Percentiles rank a stretch among this genome's conserved stretches.
Conservation (phyloP, 345 rosid genomes). For the Luvunga scandens region DNA sequence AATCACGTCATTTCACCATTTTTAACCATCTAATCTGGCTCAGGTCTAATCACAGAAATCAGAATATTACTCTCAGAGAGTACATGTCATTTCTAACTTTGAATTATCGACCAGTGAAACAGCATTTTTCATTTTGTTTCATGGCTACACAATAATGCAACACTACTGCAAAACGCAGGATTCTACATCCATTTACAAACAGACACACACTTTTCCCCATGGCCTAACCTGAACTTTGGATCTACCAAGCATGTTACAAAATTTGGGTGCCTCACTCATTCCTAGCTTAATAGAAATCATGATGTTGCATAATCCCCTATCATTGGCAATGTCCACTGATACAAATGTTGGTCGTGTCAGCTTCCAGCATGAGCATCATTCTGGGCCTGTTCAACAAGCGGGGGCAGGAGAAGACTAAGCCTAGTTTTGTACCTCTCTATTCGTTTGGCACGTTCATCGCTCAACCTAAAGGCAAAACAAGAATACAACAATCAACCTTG, state of each 20-base stretch:
- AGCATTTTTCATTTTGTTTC: not conserved
- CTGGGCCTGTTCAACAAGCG: conserved; percentile 51
- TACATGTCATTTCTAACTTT: not conserved
- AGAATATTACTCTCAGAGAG: not conserved
- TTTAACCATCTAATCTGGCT: not conserved
- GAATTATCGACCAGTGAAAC: not conserved
- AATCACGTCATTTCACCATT: too few species aligned
- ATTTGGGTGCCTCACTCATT: not conserved
- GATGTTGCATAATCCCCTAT: not conserved
- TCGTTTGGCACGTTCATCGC: conserved; percentile 63
- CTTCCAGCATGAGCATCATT: conserved; percentile 38
- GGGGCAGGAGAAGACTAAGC: conserved; percentile 81
- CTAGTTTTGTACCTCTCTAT: conserved; percentile 82
- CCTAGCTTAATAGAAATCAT: not conserved
- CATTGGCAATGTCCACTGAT: not conserved
- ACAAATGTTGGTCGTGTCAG: conserved; percentile 30
- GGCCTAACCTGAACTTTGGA: not conserved
- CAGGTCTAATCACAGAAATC: not conserved
- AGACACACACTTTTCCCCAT: not conserved
- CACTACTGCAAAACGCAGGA: not conserved
- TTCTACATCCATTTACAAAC: not conserved
- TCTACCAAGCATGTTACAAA: not conserved
- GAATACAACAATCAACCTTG: not conserved
- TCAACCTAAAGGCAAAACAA: conserved; percentile 41
- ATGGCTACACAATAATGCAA: not conserved